phyloP scores from a whole-genome alignment of 2,329 filamentous ascomycete species.

The Biscogniauxia mediterranea region DNA sequence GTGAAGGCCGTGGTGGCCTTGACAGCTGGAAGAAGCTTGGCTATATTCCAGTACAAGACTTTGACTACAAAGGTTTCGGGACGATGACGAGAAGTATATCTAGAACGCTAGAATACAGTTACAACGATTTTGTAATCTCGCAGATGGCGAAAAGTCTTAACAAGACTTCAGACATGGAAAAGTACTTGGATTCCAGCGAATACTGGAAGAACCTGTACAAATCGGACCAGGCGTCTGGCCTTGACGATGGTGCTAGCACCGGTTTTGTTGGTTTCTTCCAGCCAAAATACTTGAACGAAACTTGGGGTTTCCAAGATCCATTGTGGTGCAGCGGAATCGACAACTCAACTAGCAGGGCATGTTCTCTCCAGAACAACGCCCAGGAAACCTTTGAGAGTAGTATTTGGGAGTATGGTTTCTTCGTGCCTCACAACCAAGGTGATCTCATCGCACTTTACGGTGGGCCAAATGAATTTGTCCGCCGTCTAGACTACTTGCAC shows the following conservation, averaged over 20 bases:
- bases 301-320: conserved; percentile 68
- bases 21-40: conserved; percentile 68
- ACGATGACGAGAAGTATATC: conserved; percentile 69
- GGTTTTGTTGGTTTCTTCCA: conserved; percentile 71
- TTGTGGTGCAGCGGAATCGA: conserved; percentile 59
- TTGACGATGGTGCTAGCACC: conserved; percentile 55
- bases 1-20: conserved; percentile 69
- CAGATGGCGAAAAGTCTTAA: conserved; percentile 59
- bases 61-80: conserved; percentile 65
- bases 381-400: conserved; percentile 72
- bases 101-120: conserved; percentile 74
- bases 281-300: conserved; percentile 64
- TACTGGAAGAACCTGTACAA: conserved; percentile 71
- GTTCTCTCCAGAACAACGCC: conserved; percentile 58
- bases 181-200: conserved; percentile 56
- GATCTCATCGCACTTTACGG: conserved; percentile 59
- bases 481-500: conserved; percentile 63
- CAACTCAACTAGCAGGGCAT: conserved; percentile 50
- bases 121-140: conserved; percentile 71
- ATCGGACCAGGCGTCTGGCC: conserved; percentile 52
- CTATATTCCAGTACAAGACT: conserved; percentile 70
- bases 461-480: conserved; percentile 54
- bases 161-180: conserved; percentile 52
- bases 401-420: conserved; percentile 72
- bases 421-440: conserved; percentile 53